phyloP scores from a whole-genome alignment of 2,329 filamentous ascomycete species.

The Aspergillus sp. region DNA sequence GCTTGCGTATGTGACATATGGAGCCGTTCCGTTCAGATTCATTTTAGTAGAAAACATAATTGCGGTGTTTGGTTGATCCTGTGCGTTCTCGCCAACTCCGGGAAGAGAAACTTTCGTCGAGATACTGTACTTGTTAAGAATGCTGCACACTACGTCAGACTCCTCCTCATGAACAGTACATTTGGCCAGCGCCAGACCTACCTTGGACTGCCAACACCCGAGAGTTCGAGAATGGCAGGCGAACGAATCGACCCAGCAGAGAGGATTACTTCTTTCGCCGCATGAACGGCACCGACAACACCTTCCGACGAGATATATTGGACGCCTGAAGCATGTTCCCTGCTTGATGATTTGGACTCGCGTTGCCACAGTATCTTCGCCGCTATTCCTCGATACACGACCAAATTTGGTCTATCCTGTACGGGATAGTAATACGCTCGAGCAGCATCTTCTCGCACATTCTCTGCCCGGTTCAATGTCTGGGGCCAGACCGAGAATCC shows the following conservation, averaged over 20 bases:
- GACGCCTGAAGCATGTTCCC: constrained; percentile 23
- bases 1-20: constrained; percentile 19
- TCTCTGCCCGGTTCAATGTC: constrained; percentile 37
- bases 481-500: constrained; percentile 44
- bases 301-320: constrained; percentile 5
- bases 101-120: constrained; percentile 26
- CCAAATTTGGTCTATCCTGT: constrained; percentile 39
- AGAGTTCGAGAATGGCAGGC: constrained; percentile 58
- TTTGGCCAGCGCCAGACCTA: constrained; percentile 1
- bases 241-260: constrained; percentile 58
- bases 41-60: constrained; percentile 10
- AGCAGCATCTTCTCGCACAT: constrained; percentile 47
- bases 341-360: not conserved
- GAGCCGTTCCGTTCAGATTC: constrained; percentile 13
- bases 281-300: constrained; percentile 22
- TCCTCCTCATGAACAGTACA: not conserved
- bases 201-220: constrained; percentile 52
- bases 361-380: constrained; percentile 11
- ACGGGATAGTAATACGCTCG: constrained; percentile 48
- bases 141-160: constrained; percentile 8
- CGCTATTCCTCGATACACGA: constrained; percentile 13
- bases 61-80: constrained; percentile 41
- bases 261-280: constrained; percentile 54
- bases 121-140: constrained; percentile 26
- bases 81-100: constrained; percentile 49